phyloP scores from a whole-genome alignment of 2,329 filamentous ascomycete genomes.

The Fusarium sp. region DNA sequence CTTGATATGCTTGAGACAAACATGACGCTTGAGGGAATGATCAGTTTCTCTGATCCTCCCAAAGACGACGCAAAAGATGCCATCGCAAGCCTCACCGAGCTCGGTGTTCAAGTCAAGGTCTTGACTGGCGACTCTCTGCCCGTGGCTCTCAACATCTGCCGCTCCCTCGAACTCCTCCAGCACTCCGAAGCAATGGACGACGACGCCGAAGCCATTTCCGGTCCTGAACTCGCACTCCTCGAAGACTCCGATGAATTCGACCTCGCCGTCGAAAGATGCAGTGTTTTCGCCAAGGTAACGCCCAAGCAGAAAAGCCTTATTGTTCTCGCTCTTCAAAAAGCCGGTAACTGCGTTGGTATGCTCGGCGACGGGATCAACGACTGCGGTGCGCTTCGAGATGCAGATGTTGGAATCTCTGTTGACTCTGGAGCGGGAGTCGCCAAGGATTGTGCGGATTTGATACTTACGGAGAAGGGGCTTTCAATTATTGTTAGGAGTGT shows the following conservation, averaged over 20 bases:
- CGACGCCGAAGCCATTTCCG: not conserved
- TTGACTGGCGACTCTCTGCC: not conserved
- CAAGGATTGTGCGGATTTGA: not conserved
- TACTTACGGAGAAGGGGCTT: not conserved
- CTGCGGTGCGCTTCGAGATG: not conserved
- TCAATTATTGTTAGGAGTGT: not conserved
- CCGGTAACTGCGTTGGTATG: not conserved
- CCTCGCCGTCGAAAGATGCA: not conserved
- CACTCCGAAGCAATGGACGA: not conserved
- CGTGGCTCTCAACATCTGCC: not conserved
- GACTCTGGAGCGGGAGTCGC: not conserved
- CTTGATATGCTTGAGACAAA: not conserved
- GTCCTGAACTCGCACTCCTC: not conserved
- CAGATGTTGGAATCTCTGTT: conserved; percentile 2
- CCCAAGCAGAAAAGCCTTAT: not conserved
- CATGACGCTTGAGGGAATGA: not conserved
- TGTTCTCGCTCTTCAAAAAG: not conserved
- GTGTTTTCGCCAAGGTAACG: not conserved
- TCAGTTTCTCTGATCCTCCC: not conserved
- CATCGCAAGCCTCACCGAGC: not conserved
- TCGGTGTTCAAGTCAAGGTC: not conserved
- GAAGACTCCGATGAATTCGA: not conserved
- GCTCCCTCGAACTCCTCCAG: not conserved
- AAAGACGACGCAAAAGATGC: not conserved
- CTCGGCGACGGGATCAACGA: not conserved